phyloP scores from a whole-genome alignment of 2,329 filamentous ascomycete genomes.

The Fusarium palustre region DNA sequence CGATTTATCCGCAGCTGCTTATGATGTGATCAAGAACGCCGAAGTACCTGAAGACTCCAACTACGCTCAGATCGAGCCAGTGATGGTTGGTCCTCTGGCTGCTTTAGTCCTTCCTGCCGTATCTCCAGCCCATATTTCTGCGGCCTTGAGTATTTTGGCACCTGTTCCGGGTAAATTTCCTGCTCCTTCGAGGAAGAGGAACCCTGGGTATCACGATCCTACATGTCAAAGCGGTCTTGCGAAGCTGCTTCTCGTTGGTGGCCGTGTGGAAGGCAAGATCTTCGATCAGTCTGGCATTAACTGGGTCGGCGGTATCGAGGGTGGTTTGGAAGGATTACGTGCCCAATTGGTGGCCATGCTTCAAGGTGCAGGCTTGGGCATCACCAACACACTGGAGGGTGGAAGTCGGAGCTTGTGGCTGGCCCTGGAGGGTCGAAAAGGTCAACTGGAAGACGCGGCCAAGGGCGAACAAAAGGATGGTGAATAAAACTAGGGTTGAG shows the following conservation, averaged over 20 bases:
- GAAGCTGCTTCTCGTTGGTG: slow-evolving; percentile 88
- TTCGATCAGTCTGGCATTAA: slow-evolving; percentile 79
- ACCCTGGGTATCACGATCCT: slow-evolving; percentile 84
- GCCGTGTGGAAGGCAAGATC: slow-evolving; percentile 84
- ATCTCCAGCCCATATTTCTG: slow-evolving; percentile 84
- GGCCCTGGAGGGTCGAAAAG: slow-evolving; percentile 84
- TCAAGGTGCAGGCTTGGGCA: slow-evolving; percentile 79
- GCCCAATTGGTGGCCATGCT: slow-evolving; percentile 85
- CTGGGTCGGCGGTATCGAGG: slow-evolving; percentile 79
- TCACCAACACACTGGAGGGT: slow-evolving; percentile 84
- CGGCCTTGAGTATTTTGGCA: slow-evolving; percentile 80
- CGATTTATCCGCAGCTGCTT: slow-evolving; percentile 67
- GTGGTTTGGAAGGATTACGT: slow-evolving; percentile 82
- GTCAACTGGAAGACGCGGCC: slow-evolving; percentile 76
- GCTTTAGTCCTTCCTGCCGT: slow-evolving; percentile 84
- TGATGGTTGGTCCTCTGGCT: slow-evolving; percentile 85
- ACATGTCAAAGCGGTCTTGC: slow-evolving; percentile 83
- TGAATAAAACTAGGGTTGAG: slow-evolving; percentile 13
- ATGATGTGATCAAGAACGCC: slow-evolving; percentile 58
- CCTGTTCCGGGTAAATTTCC: slow-evolving; percentile 80
- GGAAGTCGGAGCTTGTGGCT: slow-evolving; percentile 86
- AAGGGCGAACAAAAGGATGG: slow-evolving; percentile 37
- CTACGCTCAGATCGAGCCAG: slow-evolving; percentile 73
- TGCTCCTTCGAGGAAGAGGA: slow-evolving; percentile 79
- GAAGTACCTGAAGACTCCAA: slow-evolving; percentile 54